Evolutionary conservation across 2,329 filamentous ascomycete species (phyloP).

Genomic region (Onygenales sp.): DNA sequence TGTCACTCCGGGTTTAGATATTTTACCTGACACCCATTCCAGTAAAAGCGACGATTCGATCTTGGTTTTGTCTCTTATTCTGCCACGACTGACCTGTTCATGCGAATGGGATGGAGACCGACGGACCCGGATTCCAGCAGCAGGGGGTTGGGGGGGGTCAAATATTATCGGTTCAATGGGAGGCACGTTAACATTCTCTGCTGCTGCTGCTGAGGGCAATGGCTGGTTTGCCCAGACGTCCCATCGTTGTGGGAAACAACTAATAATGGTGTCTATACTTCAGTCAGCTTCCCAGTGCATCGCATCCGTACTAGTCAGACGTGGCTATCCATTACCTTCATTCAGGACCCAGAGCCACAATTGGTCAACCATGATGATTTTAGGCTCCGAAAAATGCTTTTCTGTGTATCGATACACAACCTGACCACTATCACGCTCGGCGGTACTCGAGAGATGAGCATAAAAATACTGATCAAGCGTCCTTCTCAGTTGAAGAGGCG

Average conservation of each 20-base stretch:
- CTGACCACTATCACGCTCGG: constrained; percentile 51
- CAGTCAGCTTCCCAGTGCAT: neutral
- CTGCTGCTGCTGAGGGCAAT: neutral
- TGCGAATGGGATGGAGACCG: neutral
- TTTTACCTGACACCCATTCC: neutral
- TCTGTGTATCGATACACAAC: constrained; percentile 53
- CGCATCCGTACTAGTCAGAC: neutral
- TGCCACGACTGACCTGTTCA: neutral
- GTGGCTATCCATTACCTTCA: constrained; percentile 18
- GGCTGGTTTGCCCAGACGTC: constrained; percentile 11
- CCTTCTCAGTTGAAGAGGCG: constrained; percentile 16
- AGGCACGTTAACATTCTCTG: neutral
- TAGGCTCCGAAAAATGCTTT: constrained; percentile 36
- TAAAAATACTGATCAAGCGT: constrained; percentile 60
- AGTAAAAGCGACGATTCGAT: neutral
- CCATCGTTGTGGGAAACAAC: constrained; percentile 30
- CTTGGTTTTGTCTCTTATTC: neutral
- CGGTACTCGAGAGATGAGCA: constrained; percentile 47
- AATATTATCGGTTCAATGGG: neutral
- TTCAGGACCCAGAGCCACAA: constrained; percentile 56
- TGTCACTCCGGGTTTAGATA: neutral
- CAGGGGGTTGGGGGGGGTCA: neutral
- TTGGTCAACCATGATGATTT: constrained; percentile 61
- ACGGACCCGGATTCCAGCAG: neutral
- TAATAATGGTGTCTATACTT: constrained; percentile 44